Evolutionary conservation across 2,329 filamentous ascomycete species (phyloP).

Genomic region (Lasiodiplodia gonubiensis): DNA sequence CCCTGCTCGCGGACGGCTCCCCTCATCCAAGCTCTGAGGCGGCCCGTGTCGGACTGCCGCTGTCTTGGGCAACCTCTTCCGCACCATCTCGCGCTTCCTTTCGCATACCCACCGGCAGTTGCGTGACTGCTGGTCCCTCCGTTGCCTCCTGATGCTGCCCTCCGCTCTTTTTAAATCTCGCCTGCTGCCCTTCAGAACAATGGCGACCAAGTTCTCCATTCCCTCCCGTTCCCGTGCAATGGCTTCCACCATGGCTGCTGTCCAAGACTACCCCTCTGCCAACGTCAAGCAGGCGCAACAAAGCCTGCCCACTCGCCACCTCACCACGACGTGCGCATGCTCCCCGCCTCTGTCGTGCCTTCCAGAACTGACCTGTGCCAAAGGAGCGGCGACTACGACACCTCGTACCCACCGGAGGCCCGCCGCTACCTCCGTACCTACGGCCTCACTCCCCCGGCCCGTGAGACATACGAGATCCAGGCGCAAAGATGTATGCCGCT

Average conservation of each 20-base stretch:
- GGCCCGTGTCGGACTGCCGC: conserved; percentile 22
- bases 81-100: conserved; percentile 15
- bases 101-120: conserved; percentile 26
- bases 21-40: conserved; percentile 23
- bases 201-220: conserved; percentile 16
- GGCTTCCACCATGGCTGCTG: conserved; percentile 20
- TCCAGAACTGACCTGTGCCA: not conserved
- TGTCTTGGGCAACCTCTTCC: conserved; percentile 24
- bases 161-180: conserved; percentile 22
- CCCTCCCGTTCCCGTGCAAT: conserved; percentile 5
- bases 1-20: conserved; percentile 27
- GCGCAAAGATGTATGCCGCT: conserved; percentile 53
- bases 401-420: conserved; percentile 55
- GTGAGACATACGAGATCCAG: conserved; percentile 58
- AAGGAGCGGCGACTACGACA: conserved; percentile 57
- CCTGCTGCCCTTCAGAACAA: conserved; percentile 12
- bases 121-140: conserved; percentile 25
- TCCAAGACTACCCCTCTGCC: conserved; percentile 38
- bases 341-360: not conserved
- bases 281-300: conserved; percentile 43
- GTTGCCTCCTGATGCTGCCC: conserved; percentile 19
- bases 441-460: conserved; percentile 57
- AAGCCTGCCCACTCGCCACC: conserved; percentile 42
- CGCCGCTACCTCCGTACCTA: conserved; percentile 59
- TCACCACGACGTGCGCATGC: conserved; percentile 45